Base-by-base conservation (phyloP, 441 rosid species). In the Isatis lusitanica region DNA sequence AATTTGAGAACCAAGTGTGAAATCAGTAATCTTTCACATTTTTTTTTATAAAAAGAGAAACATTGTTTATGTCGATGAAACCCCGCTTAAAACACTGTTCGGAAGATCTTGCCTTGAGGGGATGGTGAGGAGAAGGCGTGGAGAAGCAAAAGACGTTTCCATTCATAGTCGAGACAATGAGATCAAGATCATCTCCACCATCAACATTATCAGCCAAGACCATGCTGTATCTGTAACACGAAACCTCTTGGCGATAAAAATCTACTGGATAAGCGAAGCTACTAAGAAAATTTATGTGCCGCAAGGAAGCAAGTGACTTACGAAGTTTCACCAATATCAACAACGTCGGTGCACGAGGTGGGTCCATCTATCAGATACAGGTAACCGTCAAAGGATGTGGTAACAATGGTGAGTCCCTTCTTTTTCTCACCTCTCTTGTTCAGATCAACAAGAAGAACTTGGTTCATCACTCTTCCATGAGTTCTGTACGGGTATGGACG, bases 171-270 rank as follows among this genome's bases (percentile, higher is more conserved):
- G 99, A 83, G 63, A 96, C 98, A 48, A 93, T 74, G 73, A 96
- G 98, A 86, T 96, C 98, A 67, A 96, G 97, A 83, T 96, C 99
- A 83, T 93, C 99, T 64, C 99, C 98, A 73, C 98, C 99, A 51
- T 96, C 99, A 57, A 93, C 94, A 82, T 96, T 96, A 79, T 96
- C 99, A 47, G 99, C 98, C 80, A 96, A 80, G 79, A 92, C 98
- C 94, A 87, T 93, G 87, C 93, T 90, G 81, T 96, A 96, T 77
- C 99, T 96, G 92, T 64, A 57, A 70, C 44, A 24, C 57, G 35
- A 78, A 43, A 78, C 35, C 43, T 28, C 56, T 15, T 33, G 18
- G 30, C 35, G 36, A 33, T 70, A 79, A 31, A 58, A 70, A 64
- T 61, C 65, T 16, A 42, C 16, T 44, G 30, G 40, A 58, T 58